phyloP scores from a whole-genome alignment of 208 protist species.

The Trypanosoma conorhini region DNA sequence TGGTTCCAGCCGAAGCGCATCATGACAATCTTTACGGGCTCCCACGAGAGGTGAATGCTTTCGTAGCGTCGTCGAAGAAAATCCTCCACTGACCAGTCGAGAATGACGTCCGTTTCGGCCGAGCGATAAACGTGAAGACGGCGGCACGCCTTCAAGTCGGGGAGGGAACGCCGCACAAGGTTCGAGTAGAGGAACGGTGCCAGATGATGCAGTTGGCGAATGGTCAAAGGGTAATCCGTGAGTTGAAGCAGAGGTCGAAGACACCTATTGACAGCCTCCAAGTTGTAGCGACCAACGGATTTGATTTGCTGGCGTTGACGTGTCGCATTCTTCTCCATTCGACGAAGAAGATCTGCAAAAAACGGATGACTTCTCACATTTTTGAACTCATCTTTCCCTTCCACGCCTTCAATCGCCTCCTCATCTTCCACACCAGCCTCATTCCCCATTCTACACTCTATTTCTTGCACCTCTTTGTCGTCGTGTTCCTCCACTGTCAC shows the following conservation, averaged over 20 bases:
- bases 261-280: conserved; percentile 70
- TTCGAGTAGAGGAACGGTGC: conserved; percentile 61
- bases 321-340: conserved; percentile 74
- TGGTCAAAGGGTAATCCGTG: conserved; percentile 84
- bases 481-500: neutral
- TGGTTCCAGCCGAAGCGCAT: conserved; percentile 79
- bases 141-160: conserved; percentile 49
- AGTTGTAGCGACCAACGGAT: conserved; percentile 57
- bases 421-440: conserved; percentile 17
- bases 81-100: conserved; percentile 89
- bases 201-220: conserved; percentile 56
- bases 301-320: conserved; percentile 76
- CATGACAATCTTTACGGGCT: conserved; percentile 81
- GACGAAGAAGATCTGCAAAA: conserved; percentile 70
- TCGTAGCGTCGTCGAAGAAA: conserved; percentile 91
- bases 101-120: conserved; percentile 67
- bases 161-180: conserved; percentile 64
- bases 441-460: conserved; percentile 6
- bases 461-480: conserved; percentile 5
- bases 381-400: conserved; percentile 36
- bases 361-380: conserved; percentile 74
- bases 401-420: neutral
- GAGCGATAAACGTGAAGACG: conserved; percentile 83
- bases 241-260: conserved; percentile 87
- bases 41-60: conserved; percentile 90